Evolutionary conservation across 2,329 filamentous ascomycete genomes (phyloP).

Genomic region (Nemania abortiva): DNA sequence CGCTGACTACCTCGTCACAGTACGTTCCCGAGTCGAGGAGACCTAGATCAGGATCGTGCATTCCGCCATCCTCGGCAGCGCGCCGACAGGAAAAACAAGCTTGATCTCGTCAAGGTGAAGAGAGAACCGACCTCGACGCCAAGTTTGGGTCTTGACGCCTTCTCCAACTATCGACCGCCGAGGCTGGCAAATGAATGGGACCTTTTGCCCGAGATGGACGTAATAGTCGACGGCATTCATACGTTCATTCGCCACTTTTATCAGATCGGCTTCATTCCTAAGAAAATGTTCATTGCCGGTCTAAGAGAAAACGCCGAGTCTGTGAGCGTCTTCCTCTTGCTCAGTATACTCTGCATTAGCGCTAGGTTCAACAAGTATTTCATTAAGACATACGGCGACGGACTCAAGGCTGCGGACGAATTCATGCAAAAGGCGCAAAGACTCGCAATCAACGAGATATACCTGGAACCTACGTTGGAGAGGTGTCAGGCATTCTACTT

Average conservation of each 20-base stretch:
- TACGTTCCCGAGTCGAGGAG: conserved; percentile 65
- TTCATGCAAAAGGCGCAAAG: conserved; percentile 65
- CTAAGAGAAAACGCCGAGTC: conserved; percentile 61
- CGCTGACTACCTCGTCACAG: conserved; percentile 50
- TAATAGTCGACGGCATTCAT: conserved; percentile 65
- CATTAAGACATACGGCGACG: conserved; percentile 62
- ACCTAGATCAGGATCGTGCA: conserved; percentile 66
- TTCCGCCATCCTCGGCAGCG: conserved; percentile 67
- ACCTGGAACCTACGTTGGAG: conserved; percentile 65
- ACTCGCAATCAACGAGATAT: conserved; percentile 64
- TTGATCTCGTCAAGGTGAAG: conserved; percentile 45
- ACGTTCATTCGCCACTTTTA: conserved; percentile 68
- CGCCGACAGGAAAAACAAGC: conserved; percentile 59
- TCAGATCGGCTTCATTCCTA: conserved; percentile 70
- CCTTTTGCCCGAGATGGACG: conserved; percentile 61
- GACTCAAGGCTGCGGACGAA: conserved; percentile 63
- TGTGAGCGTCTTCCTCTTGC: conserved; percentile 66
- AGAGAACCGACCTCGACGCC: conserved; percentile 45
- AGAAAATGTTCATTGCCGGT: conserved; percentile 61
- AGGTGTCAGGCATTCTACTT: conserved; percentile 70
- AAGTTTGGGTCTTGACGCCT: conserved; percentile 39
- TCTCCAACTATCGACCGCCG: conserved; percentile 51
- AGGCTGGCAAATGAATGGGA: conserved; percentile 62
- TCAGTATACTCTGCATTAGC: conserved; percentile 68
- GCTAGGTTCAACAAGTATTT: conserved; percentile 65